Percentiles rank a stretch among this genome's conserved stretches.
Conservation (phyloP, 1,284 basidiomycete genomes). For the Pseudozyma sp. region DNA sequence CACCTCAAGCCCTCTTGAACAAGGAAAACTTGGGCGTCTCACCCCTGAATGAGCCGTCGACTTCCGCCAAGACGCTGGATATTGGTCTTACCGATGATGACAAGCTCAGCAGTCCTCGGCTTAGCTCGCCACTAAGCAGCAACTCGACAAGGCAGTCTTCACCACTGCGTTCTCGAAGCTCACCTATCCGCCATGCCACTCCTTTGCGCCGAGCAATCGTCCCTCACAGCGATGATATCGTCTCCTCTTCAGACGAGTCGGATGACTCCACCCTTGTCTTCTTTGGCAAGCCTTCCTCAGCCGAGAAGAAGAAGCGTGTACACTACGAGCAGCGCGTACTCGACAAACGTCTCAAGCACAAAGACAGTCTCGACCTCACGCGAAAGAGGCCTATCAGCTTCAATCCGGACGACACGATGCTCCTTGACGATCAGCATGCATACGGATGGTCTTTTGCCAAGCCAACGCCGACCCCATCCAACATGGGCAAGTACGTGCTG, state of each 20-base stretch:
- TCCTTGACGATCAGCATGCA: constrained; percentile 23
- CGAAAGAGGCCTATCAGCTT: constrained; percentile 45
- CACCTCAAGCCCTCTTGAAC: constrained; percentile 15
- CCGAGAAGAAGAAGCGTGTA: constrained; percentile 48
- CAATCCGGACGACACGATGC: constrained; percentile 53
- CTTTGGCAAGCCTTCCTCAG: constrained; percentile 49
- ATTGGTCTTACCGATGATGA: constrained; percentile 6
- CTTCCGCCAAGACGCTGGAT: constrained; percentile 34
- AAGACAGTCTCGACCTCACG: constrained; percentile 51
- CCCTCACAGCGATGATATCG: constrained; percentile 15
- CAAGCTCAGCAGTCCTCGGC: constrained; percentile 11
- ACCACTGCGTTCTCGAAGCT: constrained; percentile 24
- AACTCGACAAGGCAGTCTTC: constrained; percentile 18
- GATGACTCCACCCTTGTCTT: constrained; percentile 47
- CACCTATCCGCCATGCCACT: constrained; percentile 14
- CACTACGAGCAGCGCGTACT: constrained; percentile 48
- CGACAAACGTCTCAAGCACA: constrained; percentile 45
- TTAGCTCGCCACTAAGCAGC: constrained; percentile 9
- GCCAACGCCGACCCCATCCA: constrained; percentile 22
- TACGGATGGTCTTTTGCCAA: constrained; percentile 28
- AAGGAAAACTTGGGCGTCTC: constrained; percentile 22
- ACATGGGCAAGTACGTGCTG: constrained; percentile 4
- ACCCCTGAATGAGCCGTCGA: constrained; percentile 14
- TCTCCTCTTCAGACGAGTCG: constrained; percentile 38
- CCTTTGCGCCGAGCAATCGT: constrained; percentile 13